Base-by-base conservation (phyloP, 2,329 filamentous ascomycete genomes). In the Aaosphaeria arxii region DNA sequence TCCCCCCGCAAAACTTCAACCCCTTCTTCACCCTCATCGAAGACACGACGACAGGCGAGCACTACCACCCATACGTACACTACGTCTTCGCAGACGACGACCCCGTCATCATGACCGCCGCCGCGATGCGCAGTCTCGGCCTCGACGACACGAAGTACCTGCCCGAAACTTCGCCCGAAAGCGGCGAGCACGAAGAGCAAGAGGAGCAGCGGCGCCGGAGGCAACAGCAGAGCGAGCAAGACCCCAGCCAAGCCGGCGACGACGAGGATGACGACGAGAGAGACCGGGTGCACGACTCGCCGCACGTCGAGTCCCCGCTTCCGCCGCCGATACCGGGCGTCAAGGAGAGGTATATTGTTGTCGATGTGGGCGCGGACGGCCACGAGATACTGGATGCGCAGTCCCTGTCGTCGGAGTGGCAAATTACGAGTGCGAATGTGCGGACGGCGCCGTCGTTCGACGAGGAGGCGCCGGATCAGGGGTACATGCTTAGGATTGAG, bases 1-100 rank as follows among this genome's bases (percentile, higher is more conserved):
- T 68, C 30, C 72, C 69, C n/a, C 72, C 70, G 3, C 64, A 71
- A 51, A 73, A 67, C 74, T 92, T 95, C 69, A 79, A 84, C 40
- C 89, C 90, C 2, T 87, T 96, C 75, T 96, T 96, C 75, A 87
- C 89, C 1, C 77, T 96, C 39, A 78, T 97, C 55, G 84, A 89
- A 63, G 91, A 96, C 69, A 73, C 80, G 7, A 80, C 83, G n/a
- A 85, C 82, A 6, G 80, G 83, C 59, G 82, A 88, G 41, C 88
- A 89, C 52, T 80, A 89, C 61, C 91, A 97, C 67, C 94, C 92
- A 1, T 84, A 83, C 45, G 84, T 96, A 1, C 90, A 92, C 73
- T 97, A 97, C 74, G 81, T 97, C 63, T 97, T 99, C 74, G 83
- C 83, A 58, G 91, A 97, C 70, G 94, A 97, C 71, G 91, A 96